Evolutionary conservation across 805 yeast species (phyloP).

Genomic region (Yarrowia phangngaensis): DNA sequence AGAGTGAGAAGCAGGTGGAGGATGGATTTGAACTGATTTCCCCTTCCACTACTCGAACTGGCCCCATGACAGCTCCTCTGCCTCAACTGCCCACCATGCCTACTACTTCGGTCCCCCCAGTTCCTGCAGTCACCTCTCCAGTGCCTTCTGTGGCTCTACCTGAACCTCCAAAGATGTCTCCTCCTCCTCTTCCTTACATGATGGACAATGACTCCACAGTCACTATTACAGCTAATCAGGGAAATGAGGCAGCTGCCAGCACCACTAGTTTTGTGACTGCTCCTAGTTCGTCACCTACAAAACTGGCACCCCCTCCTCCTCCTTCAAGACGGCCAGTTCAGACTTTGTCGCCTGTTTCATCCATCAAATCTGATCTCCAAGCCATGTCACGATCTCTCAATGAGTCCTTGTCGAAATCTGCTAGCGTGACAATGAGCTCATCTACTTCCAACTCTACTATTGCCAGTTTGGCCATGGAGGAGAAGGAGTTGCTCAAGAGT

Average conservation of each 20-base stretch:
- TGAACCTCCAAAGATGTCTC: too few relatives aligned
- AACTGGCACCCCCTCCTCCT: conserved; percentile 19
- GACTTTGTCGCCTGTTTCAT: neutral
- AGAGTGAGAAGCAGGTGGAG: conserved; percentile 4
- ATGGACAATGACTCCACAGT: conserved; percentile 14
- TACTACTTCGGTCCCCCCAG: neutral
- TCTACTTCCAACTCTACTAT: conserved; percentile 5
- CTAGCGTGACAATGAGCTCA: conserved; percentile 3
- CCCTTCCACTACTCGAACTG: neutral
- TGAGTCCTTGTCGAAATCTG: conserved; percentile 4
- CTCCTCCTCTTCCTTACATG: neutral
- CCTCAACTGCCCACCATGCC: neutral
- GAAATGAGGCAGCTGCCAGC: neutral
- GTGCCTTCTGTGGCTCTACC: too few relatives aligned
- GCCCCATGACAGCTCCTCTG: too few relatives aligned
- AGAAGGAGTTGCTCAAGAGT: conserved; percentile 8
- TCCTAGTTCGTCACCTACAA: conserved; percentile 3
- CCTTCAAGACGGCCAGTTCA: conserved; percentile 3
- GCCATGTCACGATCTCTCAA: conserved; percentile 20
- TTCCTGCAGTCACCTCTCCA: too few relatives aligned
- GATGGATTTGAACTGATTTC: conserved; percentile 11
- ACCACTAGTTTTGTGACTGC: conserved; percentile 5
- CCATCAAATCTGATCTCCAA: conserved; percentile 21
- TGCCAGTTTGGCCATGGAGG: conserved; percentile 5
- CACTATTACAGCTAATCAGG: neutral